These are phyloP conservation scores for Closterium sp. DNA, from an alignment of 139 green algal species.

Conservation along the genomic window DNA sequence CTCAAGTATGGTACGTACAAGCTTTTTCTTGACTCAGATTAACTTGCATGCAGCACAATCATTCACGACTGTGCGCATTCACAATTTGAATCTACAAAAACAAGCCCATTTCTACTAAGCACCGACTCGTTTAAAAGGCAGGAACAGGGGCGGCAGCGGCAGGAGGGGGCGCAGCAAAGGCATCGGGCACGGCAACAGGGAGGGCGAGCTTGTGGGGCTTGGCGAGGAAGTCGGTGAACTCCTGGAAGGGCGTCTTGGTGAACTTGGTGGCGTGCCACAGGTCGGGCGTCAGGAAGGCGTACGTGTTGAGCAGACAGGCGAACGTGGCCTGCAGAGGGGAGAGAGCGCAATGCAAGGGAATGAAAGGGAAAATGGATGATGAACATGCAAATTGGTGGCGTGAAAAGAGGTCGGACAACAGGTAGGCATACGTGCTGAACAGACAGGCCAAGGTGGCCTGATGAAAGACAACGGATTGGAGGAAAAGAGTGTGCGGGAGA, in stretches of 20 bases:
- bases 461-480: too few relatives aligned
- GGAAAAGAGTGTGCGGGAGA: too few relatives aligned
- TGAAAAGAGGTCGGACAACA: too few relatives aligned
- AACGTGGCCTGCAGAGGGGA: slow-evolving; percentile 58
- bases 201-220: slow-evolving; percentile 50
- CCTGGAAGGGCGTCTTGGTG: slow-evolving; percentile 86
- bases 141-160: not conserved
- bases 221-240: slow-evolving; percentile 80
- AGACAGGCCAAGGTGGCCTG: slow-evolving; percentile 60
- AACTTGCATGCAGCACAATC: not conserved
- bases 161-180: not conserved
- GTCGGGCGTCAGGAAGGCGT: slow-evolving; percentile 96
- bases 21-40: not conserved
- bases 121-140: not conserved
- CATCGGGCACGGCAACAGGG: not conserved
- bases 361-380: too few relatives aligned
- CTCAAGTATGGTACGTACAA: not conserved
- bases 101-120: not conserved
- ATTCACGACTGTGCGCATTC: not conserved
- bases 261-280: slow-evolving; percentile 95
- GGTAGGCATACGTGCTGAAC: too few relatives aligned
- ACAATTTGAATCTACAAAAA: not conserved
- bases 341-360: too few relatives aligned
- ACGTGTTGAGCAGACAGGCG: slow-evolving; percentile 73
- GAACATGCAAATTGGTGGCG: too few relatives aligned